These are phyloP conservation scores for Backusella mclennaniae DNA, from an alignment of 192 early-diverging fungal genomes.

Conservation along the genomic window DNA sequence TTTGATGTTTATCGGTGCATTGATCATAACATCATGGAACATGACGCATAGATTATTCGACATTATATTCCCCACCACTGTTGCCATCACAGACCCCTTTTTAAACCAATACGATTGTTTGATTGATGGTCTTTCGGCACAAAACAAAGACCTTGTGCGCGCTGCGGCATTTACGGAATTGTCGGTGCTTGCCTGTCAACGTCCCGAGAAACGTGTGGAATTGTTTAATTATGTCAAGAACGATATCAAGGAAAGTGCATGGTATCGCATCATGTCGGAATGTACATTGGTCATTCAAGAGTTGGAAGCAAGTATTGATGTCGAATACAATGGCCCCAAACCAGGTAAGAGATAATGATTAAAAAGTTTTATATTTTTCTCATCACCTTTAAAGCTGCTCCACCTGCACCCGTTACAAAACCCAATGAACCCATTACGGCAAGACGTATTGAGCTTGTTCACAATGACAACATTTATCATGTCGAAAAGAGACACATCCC, in stretches of 20 bases:
- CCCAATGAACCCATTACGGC: background rate
- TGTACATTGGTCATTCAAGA: conserved; percentile 14
- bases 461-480: background rate
- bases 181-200: background rate
- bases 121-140: background rate
- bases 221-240: conserved; percentile 4
- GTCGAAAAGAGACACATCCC: background rate
- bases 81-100: background rate
- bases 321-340: conserved; percentile 18
- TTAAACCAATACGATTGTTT: conserved; percentile 10
- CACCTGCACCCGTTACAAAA: background rate
- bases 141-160: background rate
- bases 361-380: too few relatives aligned
- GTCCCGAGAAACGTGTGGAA: background rate
- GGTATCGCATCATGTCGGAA: conserved; percentile 11
- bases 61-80: background rate
- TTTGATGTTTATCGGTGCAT: conserved; percentile 14
- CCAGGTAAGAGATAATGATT: background rate
- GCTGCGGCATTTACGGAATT: conserved; percentile 12
- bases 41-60: conserved; percentile 22
- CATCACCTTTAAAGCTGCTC: background rate
- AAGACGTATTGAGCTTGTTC: background rate
- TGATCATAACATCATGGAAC: conserved; percentile 15
- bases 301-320: conserved; percentile 3
- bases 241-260: background rate